Conservation (phyloP, 306 rosid species). For the Dryas alaskensis region DNA sequence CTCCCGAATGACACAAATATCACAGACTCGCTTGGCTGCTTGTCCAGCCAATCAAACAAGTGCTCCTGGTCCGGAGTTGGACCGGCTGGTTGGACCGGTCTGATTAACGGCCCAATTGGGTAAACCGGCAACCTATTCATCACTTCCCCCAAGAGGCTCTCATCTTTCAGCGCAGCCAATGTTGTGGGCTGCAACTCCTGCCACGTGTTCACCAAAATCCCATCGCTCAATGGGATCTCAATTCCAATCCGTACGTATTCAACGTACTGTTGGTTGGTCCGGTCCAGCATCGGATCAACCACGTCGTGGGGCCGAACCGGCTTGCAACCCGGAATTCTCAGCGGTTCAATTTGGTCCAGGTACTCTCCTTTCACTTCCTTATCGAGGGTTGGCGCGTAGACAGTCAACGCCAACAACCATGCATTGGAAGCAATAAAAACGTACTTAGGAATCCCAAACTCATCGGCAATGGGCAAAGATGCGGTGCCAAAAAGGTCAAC, state of each 20-base stretch:
- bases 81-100: neutral
- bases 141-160: slow-evolving; percentile 21
- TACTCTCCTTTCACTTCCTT: slow-evolving; percentile 31
- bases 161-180: slow-evolving; percentile 21
- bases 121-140: slow-evolving; percentile 28
- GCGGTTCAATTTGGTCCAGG: slow-evolving; percentile 27
- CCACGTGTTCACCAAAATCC: slow-evolving; percentile 64
- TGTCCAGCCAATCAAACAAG: slow-evolving; percentile 44
- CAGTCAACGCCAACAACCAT: slow-evolving; percentile 39
- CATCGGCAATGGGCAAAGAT: slow-evolving; percentile 46
- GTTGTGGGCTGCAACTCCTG: slow-evolving; percentile 35
- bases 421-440: slow-evolving; percentile 40
- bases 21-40: slow-evolving; percentile 47
- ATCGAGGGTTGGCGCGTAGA: slow-evolving; percentile 30
- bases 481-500: slow-evolving; percentile 50
- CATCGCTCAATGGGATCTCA: slow-evolving; percentile 28
- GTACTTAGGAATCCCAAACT: slow-evolving; percentile 38
- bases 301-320: slow-evolving; percentile 41
- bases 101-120: slow-evolving; percentile 53
- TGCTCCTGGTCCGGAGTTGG: slow-evolving; percentile 1
- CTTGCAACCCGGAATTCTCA: slow-evolving; percentile 40
- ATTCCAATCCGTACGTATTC: neutral
- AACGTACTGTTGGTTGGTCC: slow-evolving; percentile 25
- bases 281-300: slow-evolving; percentile 28
- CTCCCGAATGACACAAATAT: slow-evolving; percentile 63